Evolutionary conservation across 805 yeast species (phyloP).

Genomic region (Monosporozyma servazzii): DNA sequence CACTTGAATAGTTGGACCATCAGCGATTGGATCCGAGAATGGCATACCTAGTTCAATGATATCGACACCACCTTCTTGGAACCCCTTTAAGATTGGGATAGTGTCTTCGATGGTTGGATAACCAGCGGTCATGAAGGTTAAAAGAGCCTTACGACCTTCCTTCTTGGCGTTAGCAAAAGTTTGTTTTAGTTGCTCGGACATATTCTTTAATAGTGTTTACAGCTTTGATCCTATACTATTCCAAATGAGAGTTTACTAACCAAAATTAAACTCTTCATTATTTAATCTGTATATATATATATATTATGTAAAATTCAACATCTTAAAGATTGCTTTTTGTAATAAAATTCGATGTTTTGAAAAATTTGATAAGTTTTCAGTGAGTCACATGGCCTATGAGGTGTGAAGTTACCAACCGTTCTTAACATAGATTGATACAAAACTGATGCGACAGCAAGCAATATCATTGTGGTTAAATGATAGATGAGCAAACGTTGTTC

Average conservation of each 20-base stretch:
- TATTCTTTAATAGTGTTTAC: conserved; percentile 2
- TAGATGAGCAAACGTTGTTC: neutral
- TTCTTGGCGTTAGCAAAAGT: conserved; percentile 47
- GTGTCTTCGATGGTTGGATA: conserved; percentile 85
- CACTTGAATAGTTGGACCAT: conserved; percentile 92
- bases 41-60: conserved; percentile 93
- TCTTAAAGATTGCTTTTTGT: neutral
- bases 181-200: conserved; percentile 37
- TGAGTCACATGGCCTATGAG: neutral
- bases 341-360: neutral
- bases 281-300: too few relatives aligned
- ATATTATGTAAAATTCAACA: too few relatives aligned
- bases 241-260: too few relatives aligned
- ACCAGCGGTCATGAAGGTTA: conserved; percentile 91
- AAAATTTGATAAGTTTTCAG: neutral
- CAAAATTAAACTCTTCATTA: neutral
- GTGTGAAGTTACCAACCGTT: neutral
- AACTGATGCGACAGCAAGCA: neutral
- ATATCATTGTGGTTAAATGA: neutral
- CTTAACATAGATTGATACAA: neutral
- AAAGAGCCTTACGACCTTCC: conserved; percentile 75
- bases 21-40: conserved; percentile 97
- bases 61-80: conserved; percentile 94
- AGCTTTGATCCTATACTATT: too few relatives aligned
- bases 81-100: conserved; percentile 71